These are phyloP conservation scores for Synchytrium microbalum DNA, from an alignment of 371 early-diverging fungal genomes.

Conservation along the genomic window DNA sequence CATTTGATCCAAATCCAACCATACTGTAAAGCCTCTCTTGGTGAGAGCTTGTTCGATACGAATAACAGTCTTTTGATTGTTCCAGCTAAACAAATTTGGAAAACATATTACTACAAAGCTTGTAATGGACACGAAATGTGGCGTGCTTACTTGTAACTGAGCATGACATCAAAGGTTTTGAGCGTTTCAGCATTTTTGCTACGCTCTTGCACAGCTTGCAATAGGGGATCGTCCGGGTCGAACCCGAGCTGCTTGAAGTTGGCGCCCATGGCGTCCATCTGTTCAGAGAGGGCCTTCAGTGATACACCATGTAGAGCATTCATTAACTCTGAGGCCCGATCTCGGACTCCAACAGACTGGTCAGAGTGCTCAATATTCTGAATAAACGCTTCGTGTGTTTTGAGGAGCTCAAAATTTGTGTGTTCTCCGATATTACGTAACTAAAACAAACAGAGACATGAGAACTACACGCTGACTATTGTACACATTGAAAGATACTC, in stretches of 20 bases:
- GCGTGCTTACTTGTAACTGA: conserved; percentile 10
- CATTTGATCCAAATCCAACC: conserved; percentile 9
- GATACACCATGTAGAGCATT: no score
- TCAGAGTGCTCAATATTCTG: no score
- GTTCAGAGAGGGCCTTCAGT: no score
- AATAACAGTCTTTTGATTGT: conserved; percentile 2
- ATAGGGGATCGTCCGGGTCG: conserved; percentile 21
- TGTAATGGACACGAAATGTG: not conserved
- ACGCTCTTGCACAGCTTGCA: conserved; percentile 18
- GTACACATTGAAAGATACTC: no score
- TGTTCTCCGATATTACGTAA: no score
- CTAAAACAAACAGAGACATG: no score
- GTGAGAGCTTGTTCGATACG: not conserved
- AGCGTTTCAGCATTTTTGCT: not conserved
- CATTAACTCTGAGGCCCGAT: no score
- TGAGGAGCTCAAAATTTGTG: no score
- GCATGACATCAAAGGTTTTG: conserved; percentile 21
- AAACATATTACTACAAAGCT: not conserved
- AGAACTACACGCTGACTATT: no score
- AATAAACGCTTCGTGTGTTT: no score
- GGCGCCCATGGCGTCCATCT: not conserved
- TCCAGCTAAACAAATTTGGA: conserved; percentile 1
- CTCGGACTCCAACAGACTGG: no score
- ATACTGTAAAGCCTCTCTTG: conserved; percentile 4
- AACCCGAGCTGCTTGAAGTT: conserved; percentile 18